Base-by-base conservation (phyloP, 2,329 filamentous ascomycete species). In the Colletotrichum gigasporum region DNA sequence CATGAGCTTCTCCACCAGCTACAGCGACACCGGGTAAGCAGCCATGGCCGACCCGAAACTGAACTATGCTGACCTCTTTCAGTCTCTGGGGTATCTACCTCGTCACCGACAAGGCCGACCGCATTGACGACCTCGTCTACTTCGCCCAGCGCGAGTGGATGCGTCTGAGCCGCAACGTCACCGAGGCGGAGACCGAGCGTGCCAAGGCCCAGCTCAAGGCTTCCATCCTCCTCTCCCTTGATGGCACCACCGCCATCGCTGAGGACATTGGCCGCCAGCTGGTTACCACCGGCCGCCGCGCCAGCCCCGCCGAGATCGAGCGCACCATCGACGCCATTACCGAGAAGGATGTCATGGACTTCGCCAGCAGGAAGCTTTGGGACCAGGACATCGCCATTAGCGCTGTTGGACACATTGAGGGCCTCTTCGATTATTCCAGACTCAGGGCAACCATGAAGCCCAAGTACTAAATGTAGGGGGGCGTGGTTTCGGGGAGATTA, bases 51-150 rank as follows among this genome's bases (percentile, higher is more conserved):
- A 78, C 62, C 18, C 28, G 24, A 16, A 14, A 45, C 4, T 10
- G 18, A 28, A 11, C 7, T 35, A 16, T 62, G 69, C 77, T 80
- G 74, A 80, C 48, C 8, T 20, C 45, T 45, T 24, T 5, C 48
- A 97, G 96, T 87, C 93, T 99, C 72, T 99, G 96, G 96, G 96
- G 96, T 84, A 98, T 98, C 86, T 99, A 99, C 87, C 88, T 99
- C 68, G 93, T 97, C 73, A 93, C 92, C 75, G 94, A 97, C 82
- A 91, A 96, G 83, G 83, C 92, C 73, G 94, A 91, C 73, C 87
- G 87, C 71, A 85, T 99, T 73, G 96, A 99, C 76, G 96, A 99
- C 79, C 91, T 99, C 55, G 91, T 97, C 73, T 96, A 99, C 89
- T 99, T 99, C 83, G 90, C 96, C 68, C 93, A 98, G 79, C 93